Conservation (phyloP, 768 basidiomycete genomes). For the Xerocomus spinulosus region DNA sequence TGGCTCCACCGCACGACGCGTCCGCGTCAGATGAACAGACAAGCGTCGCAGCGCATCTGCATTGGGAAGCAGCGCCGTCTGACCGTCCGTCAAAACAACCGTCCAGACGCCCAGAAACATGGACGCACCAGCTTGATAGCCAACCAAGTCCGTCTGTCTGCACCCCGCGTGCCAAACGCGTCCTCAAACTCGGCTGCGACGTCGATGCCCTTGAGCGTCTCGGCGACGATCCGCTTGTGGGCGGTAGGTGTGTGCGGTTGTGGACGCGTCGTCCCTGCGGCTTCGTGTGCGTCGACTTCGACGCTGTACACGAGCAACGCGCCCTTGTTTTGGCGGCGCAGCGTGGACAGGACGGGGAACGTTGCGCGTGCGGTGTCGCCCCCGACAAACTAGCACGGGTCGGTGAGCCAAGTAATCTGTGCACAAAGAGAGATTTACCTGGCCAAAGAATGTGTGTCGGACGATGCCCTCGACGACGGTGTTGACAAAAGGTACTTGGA, state of each 20-base stretch:
- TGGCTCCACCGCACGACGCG: conserved; percentile 31
- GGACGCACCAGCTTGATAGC: conserved; percentile 73
- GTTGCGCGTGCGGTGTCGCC: conserved; percentile 74
- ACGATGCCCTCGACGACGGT: conserved; percentile 66
- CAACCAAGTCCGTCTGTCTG: conserved; percentile 68
- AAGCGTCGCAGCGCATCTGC: conserved; percentile 56
- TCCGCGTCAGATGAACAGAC: conserved; percentile 52
- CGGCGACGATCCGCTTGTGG: conserved; percentile 65
- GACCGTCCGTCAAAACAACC: background rate
- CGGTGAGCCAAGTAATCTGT: background rate
- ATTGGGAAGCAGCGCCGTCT: conserved; percentile 70
- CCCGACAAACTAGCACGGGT: conserved; percentile 67
- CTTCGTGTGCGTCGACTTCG: conserved; percentile 67
- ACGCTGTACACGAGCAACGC: conserved; percentile 80
- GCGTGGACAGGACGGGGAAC: conserved; percentile 54
- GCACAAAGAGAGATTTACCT: conserved; percentile 40
- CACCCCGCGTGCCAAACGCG: conserved; percentile 20
- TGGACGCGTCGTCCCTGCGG: conserved; percentile 25
- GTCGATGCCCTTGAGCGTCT: conserved; percentile 74
- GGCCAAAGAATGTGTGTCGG: conserved; percentile 78
- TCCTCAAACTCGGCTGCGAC: conserved; percentile 81
- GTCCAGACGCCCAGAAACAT: background rate
- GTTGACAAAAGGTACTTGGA: conserved; percentile 50
- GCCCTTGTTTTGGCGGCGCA: conserved; percentile 70
- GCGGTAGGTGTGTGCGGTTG: conserved; percentile 15